A percentile compares a stretch with the other conserved stretches of the same genome.
Conservation (phyloP, 495 filamentous ascomycete genomes). For the Xylaria nigripes region DNA sequence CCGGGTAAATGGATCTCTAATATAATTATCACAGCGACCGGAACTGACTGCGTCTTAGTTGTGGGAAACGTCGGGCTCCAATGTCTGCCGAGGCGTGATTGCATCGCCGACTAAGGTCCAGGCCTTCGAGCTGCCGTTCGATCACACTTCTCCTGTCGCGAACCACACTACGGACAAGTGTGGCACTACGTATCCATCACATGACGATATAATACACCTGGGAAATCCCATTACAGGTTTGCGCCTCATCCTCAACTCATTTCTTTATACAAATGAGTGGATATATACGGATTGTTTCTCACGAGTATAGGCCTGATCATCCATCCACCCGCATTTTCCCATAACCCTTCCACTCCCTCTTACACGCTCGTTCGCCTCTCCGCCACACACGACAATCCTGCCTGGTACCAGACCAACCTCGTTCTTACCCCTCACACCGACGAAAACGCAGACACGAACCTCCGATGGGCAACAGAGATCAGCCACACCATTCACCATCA, state of each 20-base stretch:
- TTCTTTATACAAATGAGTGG: not conserved
- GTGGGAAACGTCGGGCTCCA: conserved; percentile 23
- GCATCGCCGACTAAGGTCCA: conserved; percentile 30
- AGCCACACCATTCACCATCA: conserved; percentile 31
- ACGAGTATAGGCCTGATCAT: conserved; percentile 33
- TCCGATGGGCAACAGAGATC: conserved; percentile 37
- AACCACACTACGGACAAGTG: conserved; percentile 31
- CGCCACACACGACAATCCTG: conserved; percentile 34
- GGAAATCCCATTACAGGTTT: conserved; percentile 39
- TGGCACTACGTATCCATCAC: conserved; percentile 28
- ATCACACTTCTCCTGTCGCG: conserved; percentile 1
- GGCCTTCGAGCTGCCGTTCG: conserved; percentile 32
- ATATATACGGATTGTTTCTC: not conserved
- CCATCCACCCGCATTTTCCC: conserved; percentile 29
- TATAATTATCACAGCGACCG: not conserved
- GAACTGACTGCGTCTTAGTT: conserved; percentile 25
- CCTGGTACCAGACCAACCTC: conserved; percentile 40
- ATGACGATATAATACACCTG: conserved; percentile 6
- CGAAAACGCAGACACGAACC: conserved; percentile 14
- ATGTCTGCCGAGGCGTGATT: conserved; percentile 34
- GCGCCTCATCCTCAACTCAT: not conserved
- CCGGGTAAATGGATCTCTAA: conserved; percentile 18
- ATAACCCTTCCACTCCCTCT: conserved; percentile 21
- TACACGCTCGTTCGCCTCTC: conserved; percentile 41
- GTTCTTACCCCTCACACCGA: conserved; percentile 14